Conservation (phyloP, 2,329 filamentous ascomycete species). For the Achaetomium macrosporum region DNA sequence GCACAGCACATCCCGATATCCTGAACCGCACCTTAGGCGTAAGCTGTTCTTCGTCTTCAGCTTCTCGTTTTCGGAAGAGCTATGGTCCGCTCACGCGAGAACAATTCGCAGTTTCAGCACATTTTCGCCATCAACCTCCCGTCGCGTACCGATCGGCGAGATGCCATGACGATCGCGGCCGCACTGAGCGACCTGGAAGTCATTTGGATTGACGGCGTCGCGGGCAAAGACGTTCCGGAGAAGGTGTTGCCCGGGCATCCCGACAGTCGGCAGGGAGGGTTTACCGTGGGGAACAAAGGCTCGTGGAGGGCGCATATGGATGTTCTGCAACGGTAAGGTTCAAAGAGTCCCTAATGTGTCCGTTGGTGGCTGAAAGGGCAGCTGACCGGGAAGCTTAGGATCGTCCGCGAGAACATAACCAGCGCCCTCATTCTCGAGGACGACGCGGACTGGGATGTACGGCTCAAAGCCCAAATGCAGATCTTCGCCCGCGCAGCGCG, state of each 20-base stretch:
- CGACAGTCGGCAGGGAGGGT: conserved; percentile 27
- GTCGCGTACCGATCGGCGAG: conserved; percentile 44
- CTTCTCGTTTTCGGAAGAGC: not conserved
- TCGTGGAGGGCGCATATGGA: conserved; percentile 41
- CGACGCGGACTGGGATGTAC: conserved; percentile 53
- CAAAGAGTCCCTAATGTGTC: not conserved
- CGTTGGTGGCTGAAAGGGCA: not conserved
- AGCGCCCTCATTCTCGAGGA: conserved; percentile 51
- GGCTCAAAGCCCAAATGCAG: conserved; percentile 42
- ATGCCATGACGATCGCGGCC: conserved; percentile 43
- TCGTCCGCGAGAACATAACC: conserved; percentile 40
- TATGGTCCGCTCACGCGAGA: not conserved
- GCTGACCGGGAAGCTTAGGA: conserved; percentile 19
- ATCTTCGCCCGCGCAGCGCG: conserved; percentile 34
- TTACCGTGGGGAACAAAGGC: conserved; percentile 29
- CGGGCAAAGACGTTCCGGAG: conserved; percentile 33
- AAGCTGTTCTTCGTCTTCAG: not conserved
- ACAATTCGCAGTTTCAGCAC: conserved; percentile 41
- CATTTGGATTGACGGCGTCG: conserved; percentile 42
- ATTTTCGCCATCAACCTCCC: conserved; percentile 49
- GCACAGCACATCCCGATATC: not conserved
- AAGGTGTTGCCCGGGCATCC: conserved; percentile 31
- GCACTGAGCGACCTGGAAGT: conserved; percentile 40
- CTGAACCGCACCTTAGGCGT: conserved; percentile 7
- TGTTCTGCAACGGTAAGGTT: conserved; percentile 19